Conservation (phyloP, 176 grass and related monocot species). For the Hsuehochloa calcarea region DNA sequence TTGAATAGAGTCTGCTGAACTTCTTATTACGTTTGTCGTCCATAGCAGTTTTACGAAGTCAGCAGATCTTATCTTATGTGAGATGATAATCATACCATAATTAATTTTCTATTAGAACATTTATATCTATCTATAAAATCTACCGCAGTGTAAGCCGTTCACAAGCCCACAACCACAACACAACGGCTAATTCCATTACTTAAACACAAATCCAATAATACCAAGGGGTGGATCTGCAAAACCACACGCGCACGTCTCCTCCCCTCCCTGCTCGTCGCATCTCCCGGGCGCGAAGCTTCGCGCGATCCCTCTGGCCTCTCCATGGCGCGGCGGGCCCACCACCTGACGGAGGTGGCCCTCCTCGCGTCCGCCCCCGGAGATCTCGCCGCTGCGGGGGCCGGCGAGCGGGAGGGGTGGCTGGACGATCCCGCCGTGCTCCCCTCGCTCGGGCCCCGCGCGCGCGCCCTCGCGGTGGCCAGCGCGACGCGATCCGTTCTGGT, state of each 20-base stretch:
- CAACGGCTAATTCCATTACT: too few relatives aligned
- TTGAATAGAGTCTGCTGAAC: too few relatives aligned
- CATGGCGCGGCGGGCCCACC: conserved; percentile 71
- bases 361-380: conserved; percentile 49
- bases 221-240: background rate
- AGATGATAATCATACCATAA: too few relatives aligned
- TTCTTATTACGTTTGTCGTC: too few relatives aligned
- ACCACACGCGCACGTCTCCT: background rate
- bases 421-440: conserved; percentile 64
- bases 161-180: too few relatives aligned
- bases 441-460: conserved; percentile 47
- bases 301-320: background rate
- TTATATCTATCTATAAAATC: too few relatives aligned
- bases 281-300: background rate
- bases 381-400: conserved; percentile 53
- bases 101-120: too few relatives aligned
- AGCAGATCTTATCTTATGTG: too few relatives aligned
- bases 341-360: conserved; percentile 70
- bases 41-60: too few relatives aligned
- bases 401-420: conserved; percentile 80
- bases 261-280: background rate
- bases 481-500: conserved; percentile 40
- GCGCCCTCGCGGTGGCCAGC: conserved; percentile 62
- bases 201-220: background rate
- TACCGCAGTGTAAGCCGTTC: too few relatives aligned